Percentiles rank a stretch among this genome's conserved stretches.
phyloP scores from a whole-genome alignment of 768 basidiomycete species.

The Vararia minispora region DNA sequence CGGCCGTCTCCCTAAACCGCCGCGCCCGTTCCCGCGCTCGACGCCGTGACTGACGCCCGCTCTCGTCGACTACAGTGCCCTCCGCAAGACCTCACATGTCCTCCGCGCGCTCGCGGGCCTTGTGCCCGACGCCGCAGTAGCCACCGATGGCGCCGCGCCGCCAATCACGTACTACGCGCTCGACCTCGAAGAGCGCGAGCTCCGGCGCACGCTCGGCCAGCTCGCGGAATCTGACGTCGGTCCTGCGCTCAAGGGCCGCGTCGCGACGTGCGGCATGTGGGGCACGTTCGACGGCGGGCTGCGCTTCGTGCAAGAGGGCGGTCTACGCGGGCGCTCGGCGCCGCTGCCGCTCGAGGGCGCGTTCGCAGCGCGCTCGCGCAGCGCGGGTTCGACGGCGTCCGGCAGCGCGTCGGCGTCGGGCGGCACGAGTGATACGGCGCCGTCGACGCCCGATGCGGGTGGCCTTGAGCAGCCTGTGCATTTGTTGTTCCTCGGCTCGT shows the following conservation, averaged over 20 bases:
- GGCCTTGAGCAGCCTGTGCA: conserved; percentile 45
- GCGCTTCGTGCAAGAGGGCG: conserved; percentile 62
- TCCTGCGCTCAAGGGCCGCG: conserved; percentile 49
- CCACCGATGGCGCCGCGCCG: no score
- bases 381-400: conserved; percentile 22
- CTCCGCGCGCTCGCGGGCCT: conserved; percentile 57
- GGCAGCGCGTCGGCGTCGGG: conserved; percentile 9
- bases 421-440: conserved; percentile 19
- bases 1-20: no score
- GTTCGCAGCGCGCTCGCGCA: conserved; percentile 22
- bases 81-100: conserved; percentile 84
- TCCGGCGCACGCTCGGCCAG: conserved; percentile 64
- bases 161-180: conserved; percentile 84
- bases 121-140: conserved; percentile 25
- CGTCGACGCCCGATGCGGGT: conserved; percentile 36
- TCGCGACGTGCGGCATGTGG: conserved; percentile 74
- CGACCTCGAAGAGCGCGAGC: conserved; percentile 82
- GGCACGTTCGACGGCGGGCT: conserved; percentile 90
- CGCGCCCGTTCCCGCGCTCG: no score
- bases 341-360: no score
- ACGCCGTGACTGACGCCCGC: no score
- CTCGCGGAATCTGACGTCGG: conserved; percentile 59
- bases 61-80: no score
- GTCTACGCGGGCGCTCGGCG: conserved; percentile 31
- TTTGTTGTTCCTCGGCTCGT: conserved; percentile 85